Conservation (phyloP, 176 grass and related monocot species). For the Puccinellia tenuiflora region DNA sequence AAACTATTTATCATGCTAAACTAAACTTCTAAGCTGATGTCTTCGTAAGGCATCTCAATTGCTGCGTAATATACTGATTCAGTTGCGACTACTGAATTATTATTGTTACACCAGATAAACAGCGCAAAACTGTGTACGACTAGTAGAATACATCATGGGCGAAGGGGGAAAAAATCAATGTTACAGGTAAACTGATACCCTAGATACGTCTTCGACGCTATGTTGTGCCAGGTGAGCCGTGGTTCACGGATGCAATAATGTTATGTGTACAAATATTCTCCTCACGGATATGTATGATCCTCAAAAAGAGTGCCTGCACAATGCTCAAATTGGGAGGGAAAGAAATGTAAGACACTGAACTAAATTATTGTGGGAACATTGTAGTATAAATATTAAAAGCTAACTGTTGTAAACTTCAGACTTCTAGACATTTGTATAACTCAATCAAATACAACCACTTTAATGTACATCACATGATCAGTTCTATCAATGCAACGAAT, state of each 20-base stretch:
- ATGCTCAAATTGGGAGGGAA: slow-evolving; percentile 6
- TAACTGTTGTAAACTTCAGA: not conserved
- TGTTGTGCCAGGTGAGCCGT: slow-evolving; percentile 1
- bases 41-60: slow-evolving; percentile 5
- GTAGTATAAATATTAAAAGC: slow-evolving; percentile 17
- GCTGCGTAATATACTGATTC: slow-evolving; percentile 9
- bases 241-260: not conserved
- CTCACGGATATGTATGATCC: slow-evolving; percentile 18
- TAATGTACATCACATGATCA: not conserved
- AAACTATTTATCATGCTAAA: not conserved
- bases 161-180: not conserved
- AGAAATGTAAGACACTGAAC: not conserved
- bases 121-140: slow-evolving; percentile 10
- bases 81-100: slow-evolving; percentile 3
- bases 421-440: slow-evolving; percentile 2
- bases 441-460: not conserved
- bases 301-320: slow-evolving; percentile 26
- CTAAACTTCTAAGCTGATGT: not conserved
- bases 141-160: slow-evolving; percentile 25
- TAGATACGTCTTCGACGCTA: slow-evolving; percentile 18
- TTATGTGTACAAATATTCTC: slow-evolving; percentile 18
- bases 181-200: slow-evolving; percentile 26
- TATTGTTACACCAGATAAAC: slow-evolving; percentile 20
- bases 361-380: not conserved
- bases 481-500: not conserved